Evolutionary conservation across 2,329 filamentous ascomycete species (phyloP), one percentile per base, ranked within the genome.

Genomic region (Chalaropsis thielavioides): DNA sequence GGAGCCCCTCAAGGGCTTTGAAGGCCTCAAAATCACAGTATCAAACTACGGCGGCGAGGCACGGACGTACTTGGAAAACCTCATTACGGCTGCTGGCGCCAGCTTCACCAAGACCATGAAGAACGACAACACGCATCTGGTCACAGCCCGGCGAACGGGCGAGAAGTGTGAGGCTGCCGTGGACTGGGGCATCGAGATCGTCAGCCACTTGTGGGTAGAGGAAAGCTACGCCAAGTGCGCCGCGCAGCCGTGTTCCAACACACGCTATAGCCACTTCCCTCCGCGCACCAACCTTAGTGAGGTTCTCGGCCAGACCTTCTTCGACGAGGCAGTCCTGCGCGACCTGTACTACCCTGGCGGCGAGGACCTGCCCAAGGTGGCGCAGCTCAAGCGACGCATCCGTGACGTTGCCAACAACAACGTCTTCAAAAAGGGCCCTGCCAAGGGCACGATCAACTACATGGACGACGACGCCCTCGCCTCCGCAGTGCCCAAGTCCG

Each of bases 21-120:
- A 87, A 66, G 79, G 81, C 7, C 79, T 88, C 73, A 84, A 81
- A 62, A 94, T 99, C 71, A 96, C 91, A 66, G 80, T 99, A 5
- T 97, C 94, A 5, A 99, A 97, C 74, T 99, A 99, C 72, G 90
- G 90, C 58, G 94, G 94, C 40, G 94, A 99, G 74, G 90, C 94
- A 17, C 85, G 94, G 59, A 85, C 90, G 63, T 99, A 97, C 71
- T 80, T 99, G 3, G 92, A 97, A 74, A 97, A 96, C 70, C 80
- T 99, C 44, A 88, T 96, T 70, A 84, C 80, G 67, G 91, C 91
- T 27, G 81, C 87, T 17, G 94, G 94, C 17, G 92, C 89, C 8
- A 86, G 88, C 68, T 97, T 90, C 72, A 99, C 94, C 38, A 95
- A 95, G 76, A 95, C 90, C 0, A 89, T 99, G 84, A 95, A 90